Conservation (phyloP, 768 basidiomycete genomes). For the Tulasnella sp. region DNA sequence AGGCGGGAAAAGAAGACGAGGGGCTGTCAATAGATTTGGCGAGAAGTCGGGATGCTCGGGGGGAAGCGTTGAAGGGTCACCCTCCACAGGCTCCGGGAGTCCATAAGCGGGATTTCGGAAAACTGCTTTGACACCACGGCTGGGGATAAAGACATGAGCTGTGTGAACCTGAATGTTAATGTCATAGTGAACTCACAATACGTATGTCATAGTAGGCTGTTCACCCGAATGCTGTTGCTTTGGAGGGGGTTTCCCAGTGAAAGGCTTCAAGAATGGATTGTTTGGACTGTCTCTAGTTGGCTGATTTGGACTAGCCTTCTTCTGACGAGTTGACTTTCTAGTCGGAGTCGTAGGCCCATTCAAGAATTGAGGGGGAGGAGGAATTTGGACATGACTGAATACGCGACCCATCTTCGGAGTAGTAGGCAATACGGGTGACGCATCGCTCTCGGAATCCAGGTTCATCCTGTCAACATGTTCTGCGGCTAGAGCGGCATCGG, state of each 20-base stretch:
- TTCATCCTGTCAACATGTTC: slow-evolving; percentile 6
- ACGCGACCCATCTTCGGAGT: not conserved
- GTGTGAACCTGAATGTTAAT: not conserved
- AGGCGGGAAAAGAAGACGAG: slow-evolving; percentile 36
- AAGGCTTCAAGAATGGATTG: slow-evolving; percentile 48
- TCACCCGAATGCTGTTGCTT: slow-evolving; percentile 33
- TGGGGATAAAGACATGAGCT: slow-evolving; percentile 21
- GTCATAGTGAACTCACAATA: slow-evolving; percentile 44
- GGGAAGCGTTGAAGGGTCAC: slow-evolving; percentile 41
- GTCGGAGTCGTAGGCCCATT: slow-evolving; percentile 10
- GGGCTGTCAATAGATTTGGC: slow-evolving; percentile 40
- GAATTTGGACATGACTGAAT: too few species aligned
- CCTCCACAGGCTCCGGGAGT: slow-evolving; percentile 29
- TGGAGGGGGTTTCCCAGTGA: slow-evolving; percentile 29
- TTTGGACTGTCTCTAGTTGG: slow-evolving; percentile 50
- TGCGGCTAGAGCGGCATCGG: not conserved
- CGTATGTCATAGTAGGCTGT: slow-evolving; percentile 52
- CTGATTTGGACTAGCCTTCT: not conserved
- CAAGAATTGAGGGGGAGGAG: not conserved
- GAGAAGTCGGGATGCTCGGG: slow-evolving; percentile 54
- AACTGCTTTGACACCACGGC: slow-evolving; percentile 51
- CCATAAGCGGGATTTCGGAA: slow-evolving; percentile 55
- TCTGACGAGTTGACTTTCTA: not conserved
- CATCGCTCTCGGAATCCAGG: slow-evolving; percentile 3
- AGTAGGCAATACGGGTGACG: not conserved